Conservation (phyloP, 2,329 filamentous ascomycete genomes). For the Coleophoma cylindrospora region DNA sequence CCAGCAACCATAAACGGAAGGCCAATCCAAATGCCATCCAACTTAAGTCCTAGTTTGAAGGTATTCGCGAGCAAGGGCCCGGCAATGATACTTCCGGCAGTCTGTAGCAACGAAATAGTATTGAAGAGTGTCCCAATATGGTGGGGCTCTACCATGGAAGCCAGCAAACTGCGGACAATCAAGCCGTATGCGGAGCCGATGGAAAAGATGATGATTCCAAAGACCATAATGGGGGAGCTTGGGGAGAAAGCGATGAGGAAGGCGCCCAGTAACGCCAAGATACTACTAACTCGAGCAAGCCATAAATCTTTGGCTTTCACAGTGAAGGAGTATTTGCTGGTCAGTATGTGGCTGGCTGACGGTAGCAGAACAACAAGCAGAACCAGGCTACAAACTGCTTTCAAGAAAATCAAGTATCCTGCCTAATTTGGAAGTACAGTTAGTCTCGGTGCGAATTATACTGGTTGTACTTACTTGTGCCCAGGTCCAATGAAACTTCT, state of each 20-base stretch:
- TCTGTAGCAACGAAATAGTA: conserved; percentile 44
- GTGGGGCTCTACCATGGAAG: conserved; percentile 45
- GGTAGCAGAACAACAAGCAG: neutral
- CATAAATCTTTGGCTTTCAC: conserved; percentile 2
- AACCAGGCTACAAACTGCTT: neutral
- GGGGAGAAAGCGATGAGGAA: conserved; percentile 7
- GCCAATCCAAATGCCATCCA: conserved; percentile 43
- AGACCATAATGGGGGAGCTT: conserved; percentile 1
- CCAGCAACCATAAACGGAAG: conserved; percentile 40
- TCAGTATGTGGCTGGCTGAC: neutral
- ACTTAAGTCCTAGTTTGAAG: conserved; percentile 37
- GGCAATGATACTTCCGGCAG: conserved; percentile 39
- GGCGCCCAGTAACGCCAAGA: conserved; percentile 6
- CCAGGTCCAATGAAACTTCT: conserved; percentile 44
- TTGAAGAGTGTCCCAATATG: conserved; percentile 50
- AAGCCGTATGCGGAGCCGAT: conserved; percentile 38
- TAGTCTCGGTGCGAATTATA: neutral
- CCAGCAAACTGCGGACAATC: conserved; percentile 44
- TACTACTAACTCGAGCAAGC: conserved; percentile 19
- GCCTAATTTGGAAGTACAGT: conserved; percentile 2
- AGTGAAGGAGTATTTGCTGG: neutral
- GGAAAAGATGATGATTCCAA: conserved; percentile 28
- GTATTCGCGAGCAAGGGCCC: conserved; percentile 41
- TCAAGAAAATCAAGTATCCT: conserved; percentile 10
- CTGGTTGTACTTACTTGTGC: conserved; percentile 25